Conservation (phyloP, 176 grass and related monocot genomes). For the Aegilops longissima region DNA sequence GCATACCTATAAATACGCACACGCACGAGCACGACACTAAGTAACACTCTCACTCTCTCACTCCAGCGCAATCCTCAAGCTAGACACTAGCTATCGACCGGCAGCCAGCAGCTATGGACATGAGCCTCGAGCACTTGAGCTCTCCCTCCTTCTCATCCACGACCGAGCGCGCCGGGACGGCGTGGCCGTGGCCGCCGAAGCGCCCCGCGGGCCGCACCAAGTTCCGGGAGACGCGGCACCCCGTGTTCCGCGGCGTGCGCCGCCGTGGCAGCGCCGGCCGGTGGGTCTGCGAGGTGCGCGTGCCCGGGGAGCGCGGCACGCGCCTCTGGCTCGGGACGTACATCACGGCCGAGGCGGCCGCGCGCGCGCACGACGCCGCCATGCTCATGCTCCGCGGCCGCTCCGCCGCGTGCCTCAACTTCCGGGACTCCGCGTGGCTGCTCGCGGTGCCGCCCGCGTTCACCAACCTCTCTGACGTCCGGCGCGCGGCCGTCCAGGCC, state of each 20-base stretch:
- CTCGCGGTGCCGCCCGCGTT: not conserved
- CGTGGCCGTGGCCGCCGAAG: not conserved
- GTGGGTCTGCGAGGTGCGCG: constrained; percentile 48
- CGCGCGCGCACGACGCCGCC: constrained; percentile 77
- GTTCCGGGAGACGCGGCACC: constrained; percentile 42
- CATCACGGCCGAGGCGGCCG: constrained; percentile 58
- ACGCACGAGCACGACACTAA: not conserved
- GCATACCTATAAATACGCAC: not conserved
- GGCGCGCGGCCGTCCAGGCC: constrained; percentile 1
- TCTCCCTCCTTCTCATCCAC: not conserved
- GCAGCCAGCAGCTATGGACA: not conserved
- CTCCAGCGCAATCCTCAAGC: not conserved
- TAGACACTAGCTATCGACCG: not conserved
- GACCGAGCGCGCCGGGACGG: not conserved
- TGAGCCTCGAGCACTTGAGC: not conserved
- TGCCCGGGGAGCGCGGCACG: constrained; percentile 30
- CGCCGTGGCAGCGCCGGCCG: constrained; percentile 12
- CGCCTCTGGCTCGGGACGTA: constrained; percentile 81
- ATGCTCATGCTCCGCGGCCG: constrained; percentile 47
- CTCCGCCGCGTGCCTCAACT: constrained; percentile 6
- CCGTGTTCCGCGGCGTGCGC: constrained; percentile 35
- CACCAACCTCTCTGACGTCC: not conserved
- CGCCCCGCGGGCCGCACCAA: constrained; percentile 33
- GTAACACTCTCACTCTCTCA: constrained; percentile 10
- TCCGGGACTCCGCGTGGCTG: constrained; percentile 7